Evolutionary conservation across 2,329 filamentous ascomycete genomes (phyloP), one percentile per base, ranked within the genome.

Genomic region (Leptosphaerulina australis): DNA sequence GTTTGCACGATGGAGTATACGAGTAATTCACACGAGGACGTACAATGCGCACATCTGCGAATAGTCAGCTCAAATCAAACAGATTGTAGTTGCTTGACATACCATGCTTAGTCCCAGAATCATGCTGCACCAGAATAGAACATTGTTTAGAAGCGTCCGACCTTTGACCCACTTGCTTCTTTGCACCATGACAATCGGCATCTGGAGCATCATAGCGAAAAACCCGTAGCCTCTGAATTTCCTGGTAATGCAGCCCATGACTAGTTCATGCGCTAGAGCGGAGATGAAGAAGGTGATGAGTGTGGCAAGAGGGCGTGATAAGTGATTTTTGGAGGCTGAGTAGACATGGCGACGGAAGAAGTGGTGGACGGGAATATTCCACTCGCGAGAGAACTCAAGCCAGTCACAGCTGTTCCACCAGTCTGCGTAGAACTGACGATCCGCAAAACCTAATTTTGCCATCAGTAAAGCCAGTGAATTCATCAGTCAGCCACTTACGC

Each of bases 231-330:
- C 94, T 28, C 94, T 80, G 35, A 97, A 80, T 77, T 99, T 97
- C 79, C 97, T 93, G 20, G 92, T 97, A 70, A 99, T 97, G 72
- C 93, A 97, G 6, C 89, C 91, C 89, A 99, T 96, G 65, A 99
- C 90, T 49, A 99, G 82, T 74, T 99, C 94, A 70, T 97, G 94
- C 12, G 91, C 91, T 17, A 96, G 69, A 26, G 94, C 90, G 51
- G 87, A 92, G 64, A 97, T 88, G 49, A 97, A 76, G 68, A 99
- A 97, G 0, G 94, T 97, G 60, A 96, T 89, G 54, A 91, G 76
- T 20, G 92, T 97, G 20, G 94, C 92, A 48, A 88, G 79, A 12
- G 83, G 81, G 49, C 86, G 85, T 15, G 90, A 92, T 64, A 95
- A 86, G 61, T 88, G 85, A 10, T 86, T 84, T 8, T 89, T 81